These are phyloP conservation scores for Heracleum sosnowskyi DNA, from an alignment of 129 eudicot genomes.

Conservation along the genomic window DNA sequence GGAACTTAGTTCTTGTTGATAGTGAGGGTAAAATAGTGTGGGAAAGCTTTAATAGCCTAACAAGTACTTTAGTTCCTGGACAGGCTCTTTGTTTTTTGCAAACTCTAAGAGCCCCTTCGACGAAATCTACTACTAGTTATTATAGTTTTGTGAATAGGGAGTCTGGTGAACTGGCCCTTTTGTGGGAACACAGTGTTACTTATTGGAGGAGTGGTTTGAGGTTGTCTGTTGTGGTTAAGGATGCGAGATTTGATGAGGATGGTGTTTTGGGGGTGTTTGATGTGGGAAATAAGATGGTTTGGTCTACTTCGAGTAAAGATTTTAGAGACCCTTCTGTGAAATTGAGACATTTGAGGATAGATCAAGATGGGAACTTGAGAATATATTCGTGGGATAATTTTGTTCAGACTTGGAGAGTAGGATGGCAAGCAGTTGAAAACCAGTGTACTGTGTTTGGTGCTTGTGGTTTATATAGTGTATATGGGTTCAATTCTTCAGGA, in stretches of 20 bases:
- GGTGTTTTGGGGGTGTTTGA: constrained; percentile 55
- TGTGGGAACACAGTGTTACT: constrained; percentile 71
- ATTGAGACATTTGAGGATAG: constrained; percentile 59
- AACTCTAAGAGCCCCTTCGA: constrained; percentile 51
- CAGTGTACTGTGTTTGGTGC: constrained; percentile 73
- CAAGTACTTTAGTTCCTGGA: constrained; percentile 54
- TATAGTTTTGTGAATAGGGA: constrained; percentile 41
- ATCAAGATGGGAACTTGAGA: constrained; percentile 70
- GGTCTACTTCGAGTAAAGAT: constrained; percentile 56
- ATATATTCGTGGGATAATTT: constrained; percentile 60
- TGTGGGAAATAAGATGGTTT: constrained; percentile 27
- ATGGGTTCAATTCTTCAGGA: constrained; percentile 57
- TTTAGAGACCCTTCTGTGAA: constrained; percentile 42
- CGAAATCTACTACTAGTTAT: constrained; percentile 47
- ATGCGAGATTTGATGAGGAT: constrained; percentile 43
- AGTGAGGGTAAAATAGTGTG: constrained; percentile 35
- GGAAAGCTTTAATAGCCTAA: constrained; percentile 68
- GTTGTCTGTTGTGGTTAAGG: constrained; percentile 28
- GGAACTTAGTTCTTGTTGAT: constrained; percentile 50
- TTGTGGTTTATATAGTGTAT: constrained; percentile 65
- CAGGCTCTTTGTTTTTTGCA: constrained; percentile 53
- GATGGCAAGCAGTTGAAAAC: constrained; percentile 84
- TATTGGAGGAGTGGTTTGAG: constrained; percentile 49
- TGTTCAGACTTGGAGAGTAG: constrained; percentile 40
- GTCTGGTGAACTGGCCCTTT: constrained; percentile 40